A percentile compares a stretch with the other conserved stretches of the same genome.
phyloP scores from a whole-genome alignment of 352 stramenopile species.

The Chrysophaeum taylorii region DNA sequence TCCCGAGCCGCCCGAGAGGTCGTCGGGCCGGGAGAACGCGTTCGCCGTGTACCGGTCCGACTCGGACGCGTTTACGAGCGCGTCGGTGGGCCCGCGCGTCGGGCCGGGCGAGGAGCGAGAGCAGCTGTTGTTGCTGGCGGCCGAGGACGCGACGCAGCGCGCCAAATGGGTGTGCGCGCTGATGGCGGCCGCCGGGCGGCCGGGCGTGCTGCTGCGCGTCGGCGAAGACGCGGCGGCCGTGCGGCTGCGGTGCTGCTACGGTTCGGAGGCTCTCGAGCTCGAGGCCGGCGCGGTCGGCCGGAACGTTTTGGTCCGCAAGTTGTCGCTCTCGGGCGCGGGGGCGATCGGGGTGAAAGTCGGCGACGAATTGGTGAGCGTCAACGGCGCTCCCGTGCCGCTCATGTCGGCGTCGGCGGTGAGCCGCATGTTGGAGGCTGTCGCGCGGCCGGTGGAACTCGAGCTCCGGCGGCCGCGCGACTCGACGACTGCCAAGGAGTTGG shows the following conservation, averaged over 20 bases:
- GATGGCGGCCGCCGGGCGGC: neutral
- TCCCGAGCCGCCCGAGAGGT: neutral
- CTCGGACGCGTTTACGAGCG: neutral
- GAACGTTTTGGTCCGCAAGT: neutral
- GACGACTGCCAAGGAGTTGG: neutral
- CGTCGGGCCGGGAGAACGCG: neutral
- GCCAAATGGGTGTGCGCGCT: neutral
- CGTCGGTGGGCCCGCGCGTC: neutral
- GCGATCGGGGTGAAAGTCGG: neutral
- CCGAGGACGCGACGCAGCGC: neutral
- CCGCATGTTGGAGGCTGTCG: neutral
- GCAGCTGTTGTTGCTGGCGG: neutral
- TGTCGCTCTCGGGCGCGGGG: neutral
- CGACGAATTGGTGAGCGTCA: neutral
- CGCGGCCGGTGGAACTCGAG: neutral
- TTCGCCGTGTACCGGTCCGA: conserved; percentile 9
- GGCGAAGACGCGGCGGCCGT: neutral
- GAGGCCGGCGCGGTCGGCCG: neutral
- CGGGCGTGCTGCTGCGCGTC: neutral
- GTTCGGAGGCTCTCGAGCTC: neutral
- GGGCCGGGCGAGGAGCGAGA: neutral
- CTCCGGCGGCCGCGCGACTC: neutral
- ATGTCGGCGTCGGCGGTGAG: neutral
- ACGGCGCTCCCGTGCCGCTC: neutral
- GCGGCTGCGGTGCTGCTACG: neutral